These are phyloP conservation scores for Chlamydomonas eustigma DNA, from an alignment of 139 green algal species.

Conservation along the genomic window DNA sequence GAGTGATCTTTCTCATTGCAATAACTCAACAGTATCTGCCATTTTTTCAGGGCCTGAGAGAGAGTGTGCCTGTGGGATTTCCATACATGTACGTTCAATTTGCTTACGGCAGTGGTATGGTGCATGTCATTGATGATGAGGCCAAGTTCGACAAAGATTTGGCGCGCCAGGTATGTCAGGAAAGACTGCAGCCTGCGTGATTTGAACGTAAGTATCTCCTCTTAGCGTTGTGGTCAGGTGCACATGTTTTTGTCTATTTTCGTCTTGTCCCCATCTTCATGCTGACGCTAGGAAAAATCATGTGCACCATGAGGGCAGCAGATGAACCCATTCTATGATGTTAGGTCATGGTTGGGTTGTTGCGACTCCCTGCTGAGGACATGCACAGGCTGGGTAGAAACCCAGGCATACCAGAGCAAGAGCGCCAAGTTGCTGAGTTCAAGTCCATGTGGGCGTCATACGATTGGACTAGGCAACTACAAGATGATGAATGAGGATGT, in stretches of 20 bases:
- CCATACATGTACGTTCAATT: conserved; percentile 93
- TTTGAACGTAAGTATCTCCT: too few species aligned
- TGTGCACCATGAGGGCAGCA: not conserved
- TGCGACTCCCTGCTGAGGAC: conserved; percentile 74
- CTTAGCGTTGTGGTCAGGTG: too few species aligned
- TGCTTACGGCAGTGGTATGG: conserved; percentile 65
- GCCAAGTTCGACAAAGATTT: conserved; percentile 70
- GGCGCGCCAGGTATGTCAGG: conserved; percentile 57
- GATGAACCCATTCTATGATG: not conserved
- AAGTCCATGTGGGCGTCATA: conserved; percentile 62
- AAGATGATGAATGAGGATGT: too few species aligned
- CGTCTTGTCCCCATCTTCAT: too few species aligned
- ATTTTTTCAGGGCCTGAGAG: conserved; percentile 71
- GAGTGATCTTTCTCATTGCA: too few species aligned
- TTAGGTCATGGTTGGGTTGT: conserved; percentile 72
- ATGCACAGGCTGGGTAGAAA: conserved; percentile 47
- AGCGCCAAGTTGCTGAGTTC: conserved; percentile 70
- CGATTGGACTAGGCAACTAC: conserved; percentile 75
- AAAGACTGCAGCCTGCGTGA: too few species aligned
- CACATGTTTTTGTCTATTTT: too few species aligned
- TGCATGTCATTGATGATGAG: conserved; percentile 96
- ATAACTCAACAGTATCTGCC: too few species aligned
- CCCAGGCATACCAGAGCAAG: conserved; percentile 38
- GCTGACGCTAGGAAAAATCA: too few species aligned
- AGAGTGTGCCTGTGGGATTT: conserved; percentile 90